Base-by-base conservation (phyloP, 495 filamentous ascomycete genomes). In the Daldinia bambusicola region DNA sequence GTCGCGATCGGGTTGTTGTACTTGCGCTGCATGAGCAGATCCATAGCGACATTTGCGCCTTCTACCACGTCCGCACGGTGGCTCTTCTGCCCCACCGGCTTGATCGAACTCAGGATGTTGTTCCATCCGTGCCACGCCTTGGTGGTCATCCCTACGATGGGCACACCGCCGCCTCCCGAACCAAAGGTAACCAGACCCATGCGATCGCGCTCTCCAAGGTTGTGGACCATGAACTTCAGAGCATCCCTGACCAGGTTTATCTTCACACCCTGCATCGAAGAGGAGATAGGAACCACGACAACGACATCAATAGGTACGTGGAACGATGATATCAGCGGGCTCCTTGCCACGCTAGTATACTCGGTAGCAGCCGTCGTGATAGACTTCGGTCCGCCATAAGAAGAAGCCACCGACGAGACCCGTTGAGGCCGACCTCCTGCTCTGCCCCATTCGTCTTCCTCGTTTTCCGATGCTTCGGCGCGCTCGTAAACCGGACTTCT, bases 171-270 rank as follows among this genome's bases (percentile, higher is more conserved):
- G 61, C 91, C 92, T 63, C 94, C 96, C 0, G 95, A 98, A 14
- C 95, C 95, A 80, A 99, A 99, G 0, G 96, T 98, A 31, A 99
- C 96, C 58, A 99, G 78, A 7, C 95, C 95, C 95, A 99, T 97
- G 30, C 95, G 90, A 73, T 99, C 95, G 32, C 93, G 87, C 58
- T 97, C 92, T 7, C 95, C 95, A n/a, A 99, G 90, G 58, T 90
- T 92, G 61, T 90, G 86, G 7, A 98, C 94, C 67, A 99, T 90
- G 78, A 98, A 99, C 53, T 92, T 93, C 36, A 99, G 87, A 5
- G 94, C 89, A 78, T 98, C 95, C n/a, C 94, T 90, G 7, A 99
- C 87, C 0, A 99, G 86, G 55, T 92, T 97, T 71, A 99, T 98
- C 80, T 99, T 99, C 55, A 99, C 86, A 6, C 96, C 95, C 79